A percentile compares a stretch with the other conserved stretches of the same genome.
Evolutionary conservation across 2,329 filamentous ascomycete genomes (phyloP).

Genomic region (Colletotrichum plurivorum): DNA sequence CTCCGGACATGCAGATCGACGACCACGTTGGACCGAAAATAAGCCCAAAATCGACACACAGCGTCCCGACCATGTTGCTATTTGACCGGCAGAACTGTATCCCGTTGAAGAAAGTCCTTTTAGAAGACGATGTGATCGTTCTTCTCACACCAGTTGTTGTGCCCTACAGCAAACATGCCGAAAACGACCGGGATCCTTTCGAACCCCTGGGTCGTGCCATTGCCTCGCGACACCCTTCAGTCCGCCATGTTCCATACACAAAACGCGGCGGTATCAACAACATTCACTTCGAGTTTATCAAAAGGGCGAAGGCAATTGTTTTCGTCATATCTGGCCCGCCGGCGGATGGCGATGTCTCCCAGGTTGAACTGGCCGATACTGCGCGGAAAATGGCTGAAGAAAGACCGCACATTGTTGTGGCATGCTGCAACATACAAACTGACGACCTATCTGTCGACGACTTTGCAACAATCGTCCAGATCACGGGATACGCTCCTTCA

Average conservation of each 20-base stretch:
- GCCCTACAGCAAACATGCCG: constrained; percentile 57
- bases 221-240: constrained; percentile 69
- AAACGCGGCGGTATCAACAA: constrained; percentile 74
- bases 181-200: constrained; percentile 75
- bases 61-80: constrained; percentile 48
- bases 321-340: constrained; percentile 71
- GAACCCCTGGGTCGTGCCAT: constrained; percentile 78
- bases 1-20: constrained; percentile 34
- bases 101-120: constrained; percentile 61
- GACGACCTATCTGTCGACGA: constrained; percentile 54
- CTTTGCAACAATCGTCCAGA: constrained; percentile 68
- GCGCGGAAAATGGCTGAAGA: constrained; percentile 60
- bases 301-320: constrained; percentile 70
- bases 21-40: constrained; percentile 9
- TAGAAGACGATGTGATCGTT: constrained; percentile 69
- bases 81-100: constrained; percentile 63
- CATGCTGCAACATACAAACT: constrained; percentile 62
- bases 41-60: constrained; percentile 6
- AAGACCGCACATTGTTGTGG: constrained; percentile 65
- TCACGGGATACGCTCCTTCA: constrained; percentile 61
- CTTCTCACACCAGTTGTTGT: constrained; percentile 71
- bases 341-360: constrained; percentile 62
- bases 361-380: constrained; percentile 65
- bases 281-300: constrained; percentile 74
- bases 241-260: constrained; percentile 81